These are phyloP conservation scores for Bipolaris gigantea DNA, from an alignment of 2,329 filamentous ascomycete genomes.

Conservation along the genomic window DNA sequence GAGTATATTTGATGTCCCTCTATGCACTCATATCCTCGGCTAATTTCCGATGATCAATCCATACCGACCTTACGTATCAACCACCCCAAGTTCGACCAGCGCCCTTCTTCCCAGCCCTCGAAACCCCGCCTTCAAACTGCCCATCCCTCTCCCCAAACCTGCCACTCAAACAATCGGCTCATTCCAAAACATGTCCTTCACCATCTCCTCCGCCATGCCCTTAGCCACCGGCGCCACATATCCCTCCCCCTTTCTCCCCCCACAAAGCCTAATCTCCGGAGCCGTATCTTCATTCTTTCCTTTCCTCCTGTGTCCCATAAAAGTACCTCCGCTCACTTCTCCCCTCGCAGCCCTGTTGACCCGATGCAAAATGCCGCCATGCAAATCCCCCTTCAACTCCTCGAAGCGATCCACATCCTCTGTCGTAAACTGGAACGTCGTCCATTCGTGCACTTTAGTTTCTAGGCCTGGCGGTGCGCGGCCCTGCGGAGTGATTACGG, in stretches of 20 bases:
- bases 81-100: too few species aligned
- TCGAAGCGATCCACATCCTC: constrained; percentile 29
- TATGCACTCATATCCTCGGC: too few species aligned
- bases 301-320: background rate
- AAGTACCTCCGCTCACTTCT: background rate
- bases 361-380: constrained; percentile 41
- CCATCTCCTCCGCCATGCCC: constrained; percentile 35
- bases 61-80: too few species aligned
- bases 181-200: constrained; percentile 36
- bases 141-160: background rate
- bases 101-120: background rate
- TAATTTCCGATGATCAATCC: too few species aligned
- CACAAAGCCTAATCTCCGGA: constrained; percentile 15
- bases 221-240: constrained; percentile 31
- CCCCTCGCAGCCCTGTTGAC: constrained; percentile 30
- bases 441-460: constrained; percentile 35
- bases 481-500: constrained; percentile 24
- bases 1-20: too few species aligned
- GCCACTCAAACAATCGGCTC: constrained; percentile 18
- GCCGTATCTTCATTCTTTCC: background rate
- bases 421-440: constrained; percentile 30
- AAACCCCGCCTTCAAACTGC: background rate
- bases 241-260: constrained; percentile 24
- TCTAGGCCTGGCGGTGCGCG: constrained; percentile 33
- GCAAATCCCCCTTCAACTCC: constrained; percentile 40